These are phyloP conservation scores for Hypoxylon sp. DNA, from an alignment of 2,329 filamentous ascomycete species.

Conservation along the genomic window DNA sequence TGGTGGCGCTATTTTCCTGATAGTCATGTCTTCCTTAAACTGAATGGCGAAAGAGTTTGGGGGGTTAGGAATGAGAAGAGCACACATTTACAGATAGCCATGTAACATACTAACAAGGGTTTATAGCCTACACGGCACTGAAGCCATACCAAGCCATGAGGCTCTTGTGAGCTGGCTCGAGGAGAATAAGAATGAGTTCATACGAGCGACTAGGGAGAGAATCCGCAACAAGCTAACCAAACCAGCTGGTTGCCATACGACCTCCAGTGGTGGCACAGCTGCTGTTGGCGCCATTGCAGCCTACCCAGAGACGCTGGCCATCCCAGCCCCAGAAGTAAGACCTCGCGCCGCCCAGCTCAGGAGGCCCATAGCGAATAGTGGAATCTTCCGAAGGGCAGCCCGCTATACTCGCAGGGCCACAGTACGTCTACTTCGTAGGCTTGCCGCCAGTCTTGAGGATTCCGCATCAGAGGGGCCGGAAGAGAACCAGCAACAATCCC, in stretches of 20 bases:
- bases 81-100: neutral
- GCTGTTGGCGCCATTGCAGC: neutral
- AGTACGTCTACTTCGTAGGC: slow-evolving; percentile 4
- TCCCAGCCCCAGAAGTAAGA: slow-evolving; percentile 8
- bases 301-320: neutral
- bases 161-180: slow-evolving; percentile 35
- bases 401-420: slow-evolving; percentile 7
- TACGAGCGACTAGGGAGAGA: slow-evolving; percentile 6
- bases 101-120: slow-evolving; percentile 5
- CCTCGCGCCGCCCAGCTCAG: neutral
- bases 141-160: slow-evolving; percentile 28
- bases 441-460: slow-evolving; percentile 8
- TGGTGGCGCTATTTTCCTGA: neutral
- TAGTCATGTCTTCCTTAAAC: neutral
- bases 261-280: neutral
- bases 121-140: slow-evolving; percentile 32
- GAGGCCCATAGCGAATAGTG: neutral
- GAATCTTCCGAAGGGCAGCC: slow-evolving; percentile 10
- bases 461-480: neutral
- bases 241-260: no score
- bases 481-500: neutral
- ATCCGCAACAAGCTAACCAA: neutral
- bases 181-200: slow-evolving; percentile 31
- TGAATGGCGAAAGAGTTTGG: neutral
- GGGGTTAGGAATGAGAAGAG: neutral